A percentile compares a stretch with the other conserved stretches of the same genome.
Conservation (phyloP, 116 monocot genomes). For the Iris pallida region DNA sequence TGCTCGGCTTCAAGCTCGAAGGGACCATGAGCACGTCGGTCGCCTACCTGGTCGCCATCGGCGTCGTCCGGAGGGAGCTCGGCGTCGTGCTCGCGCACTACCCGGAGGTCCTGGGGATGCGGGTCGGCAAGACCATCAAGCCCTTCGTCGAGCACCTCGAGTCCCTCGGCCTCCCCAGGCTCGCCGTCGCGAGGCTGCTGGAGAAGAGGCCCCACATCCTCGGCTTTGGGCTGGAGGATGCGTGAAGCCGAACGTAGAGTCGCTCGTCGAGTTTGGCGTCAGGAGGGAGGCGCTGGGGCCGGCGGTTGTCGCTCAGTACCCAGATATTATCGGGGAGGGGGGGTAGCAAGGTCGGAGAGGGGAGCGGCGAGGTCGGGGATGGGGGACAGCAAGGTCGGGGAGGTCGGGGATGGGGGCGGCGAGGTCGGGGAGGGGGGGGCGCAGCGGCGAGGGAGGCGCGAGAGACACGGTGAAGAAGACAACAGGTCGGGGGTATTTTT, state of each 20-base stretch:
- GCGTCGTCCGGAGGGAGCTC: constrained; percentile 65
- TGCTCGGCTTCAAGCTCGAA: constrained; percentile 89
- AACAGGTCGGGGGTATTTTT: too few relatives aligned
- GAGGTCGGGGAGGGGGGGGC: too few relatives aligned
- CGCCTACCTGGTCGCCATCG: constrained; percentile 81
- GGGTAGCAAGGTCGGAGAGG: too few relatives aligned
- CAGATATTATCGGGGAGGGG: constrained; percentile 80
- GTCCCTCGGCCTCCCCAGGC: constrained; percentile 53
- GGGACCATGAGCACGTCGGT: constrained; percentile 99
- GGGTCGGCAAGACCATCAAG: constrained; percentile 79
- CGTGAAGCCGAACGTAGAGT: constrained; percentile 69
- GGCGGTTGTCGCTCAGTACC: constrained; percentile 56
- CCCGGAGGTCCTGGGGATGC: constrained; percentile 84
- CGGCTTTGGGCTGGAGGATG: constrained; percentile 58
- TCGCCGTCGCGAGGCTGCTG: constrained; percentile 59
- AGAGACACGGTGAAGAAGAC: too few relatives aligned
- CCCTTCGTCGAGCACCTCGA: constrained; percentile 77
- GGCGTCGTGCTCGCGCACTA: constrained; percentile 62
- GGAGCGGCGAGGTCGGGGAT: too few relatives aligned
- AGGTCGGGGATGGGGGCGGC: too few relatives aligned
- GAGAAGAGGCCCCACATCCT: constrained; percentile 74
- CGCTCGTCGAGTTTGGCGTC: constrained; percentile 62
- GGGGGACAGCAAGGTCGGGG: too few relatives aligned
- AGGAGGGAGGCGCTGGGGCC: constrained; percentile 37
- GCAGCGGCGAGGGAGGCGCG: too few relatives aligned